Evolutionary conservation across 257 asterid genomes (phyloP), one percentile per base, ranked within the genome.

Genomic region (Coffea eugenioides): DNA sequence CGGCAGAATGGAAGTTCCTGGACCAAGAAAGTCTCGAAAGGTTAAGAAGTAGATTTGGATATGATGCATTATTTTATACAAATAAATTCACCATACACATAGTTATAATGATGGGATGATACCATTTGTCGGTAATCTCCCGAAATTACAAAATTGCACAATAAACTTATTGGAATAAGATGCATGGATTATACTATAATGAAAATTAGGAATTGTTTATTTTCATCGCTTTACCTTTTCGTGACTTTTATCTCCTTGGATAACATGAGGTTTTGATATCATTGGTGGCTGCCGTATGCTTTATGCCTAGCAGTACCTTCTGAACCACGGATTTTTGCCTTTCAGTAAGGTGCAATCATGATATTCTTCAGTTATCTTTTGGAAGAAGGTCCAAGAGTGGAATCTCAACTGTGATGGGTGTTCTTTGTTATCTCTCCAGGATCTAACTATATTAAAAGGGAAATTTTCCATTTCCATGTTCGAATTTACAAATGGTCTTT

Each of bases 1-100:
- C 21, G 98, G 96, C 36, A 90, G 90, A 80, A 84, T 96, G 97
- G 99, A 96, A 84, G 96, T 96, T 45, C 96, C 91, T 15, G 99
- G 98, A 67, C 89, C 94, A 8, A 86, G 78, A 79, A 95, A 90
- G 83, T n/a, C 87, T 57, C 84, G 96, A 66, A 95, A 90, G 94
- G 88, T 90, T 82, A 95, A 92, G 85, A 93, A 92, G 77, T 92
- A 89, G 90, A 76, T 69, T 48, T 51, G 64, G 46, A 54, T 82
- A 67, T 64, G 66, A 51, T 83, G 56, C 64, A 31, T 79, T 77
- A 51, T 25, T 76, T 34, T 74, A 80, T 77, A 25, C 48, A 68
- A 49, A 62, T 61, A 81, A 80, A 85, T 83, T 64, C 69, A 61
- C 83, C 76, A 81, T 73, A 85, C 77, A 83, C 80, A 43, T 83